Conservation (phyloP, 2,329 filamentous ascomycete species). For the Diaporthe sp. region DNA sequence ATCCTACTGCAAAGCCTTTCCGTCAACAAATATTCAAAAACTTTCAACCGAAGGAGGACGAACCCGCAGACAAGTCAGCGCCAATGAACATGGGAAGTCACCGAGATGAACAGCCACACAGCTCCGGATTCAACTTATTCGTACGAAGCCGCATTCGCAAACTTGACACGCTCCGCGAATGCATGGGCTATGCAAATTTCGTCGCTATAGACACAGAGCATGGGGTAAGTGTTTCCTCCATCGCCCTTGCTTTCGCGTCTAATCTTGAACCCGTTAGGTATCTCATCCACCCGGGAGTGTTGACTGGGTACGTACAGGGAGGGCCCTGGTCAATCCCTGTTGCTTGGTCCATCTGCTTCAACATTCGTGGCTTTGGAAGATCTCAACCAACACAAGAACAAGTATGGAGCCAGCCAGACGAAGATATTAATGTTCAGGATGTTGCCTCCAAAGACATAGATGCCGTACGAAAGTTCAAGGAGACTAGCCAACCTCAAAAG, state of each 20-base stretch:
- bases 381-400: neutral
- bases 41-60: neutral
- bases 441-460: neutral
- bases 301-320: neutral
- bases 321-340: too few species aligned
- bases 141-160: neutral
- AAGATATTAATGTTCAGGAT: neutral
- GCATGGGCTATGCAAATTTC: neutral
- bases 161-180: neutral
- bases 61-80: neutral
- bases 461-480: neutral
- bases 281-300: neutral
- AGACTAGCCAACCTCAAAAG: neutral
- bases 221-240: neutral
- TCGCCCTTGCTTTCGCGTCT: neutral
- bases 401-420: neutral
- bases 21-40: neutral
- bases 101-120: neutral
- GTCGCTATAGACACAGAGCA: constrained; percentile 12
- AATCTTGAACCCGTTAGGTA: neutral
- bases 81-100: neutral
- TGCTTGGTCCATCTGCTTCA: constrained; percentile 5
- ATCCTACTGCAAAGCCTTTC: neutral
- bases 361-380: neutral
- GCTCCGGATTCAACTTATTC: neutral